A percentile compares a stretch with the other conserved stretches of the same genome.
Conservation (phyloP, 1,139 yeast genomes). For the Saccharomyces uvarum region DNA sequence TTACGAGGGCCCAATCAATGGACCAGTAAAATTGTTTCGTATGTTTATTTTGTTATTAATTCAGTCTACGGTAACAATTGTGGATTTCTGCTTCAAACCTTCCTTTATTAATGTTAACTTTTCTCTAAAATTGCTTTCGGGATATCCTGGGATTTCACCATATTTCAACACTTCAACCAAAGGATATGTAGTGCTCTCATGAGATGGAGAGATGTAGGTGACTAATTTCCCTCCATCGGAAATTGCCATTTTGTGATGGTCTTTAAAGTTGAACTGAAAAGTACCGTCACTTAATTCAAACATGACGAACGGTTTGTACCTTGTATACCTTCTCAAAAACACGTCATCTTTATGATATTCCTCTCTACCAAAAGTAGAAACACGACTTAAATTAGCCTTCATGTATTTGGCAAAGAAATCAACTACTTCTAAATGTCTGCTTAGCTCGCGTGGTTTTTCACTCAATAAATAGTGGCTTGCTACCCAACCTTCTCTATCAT, state of each 20-base stretch:
- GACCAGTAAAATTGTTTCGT: background rate
- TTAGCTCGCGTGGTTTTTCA: conserved; percentile 53
- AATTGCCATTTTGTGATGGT: conserved; percentile 81
- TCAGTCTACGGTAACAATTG: conserved; percentile 24
- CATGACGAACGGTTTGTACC: conserved; percentile 76
- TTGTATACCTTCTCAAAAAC: conserved; percentile 71
- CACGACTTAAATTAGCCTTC: conserved; percentile 73
- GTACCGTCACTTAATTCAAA: conserved; percentile 90
- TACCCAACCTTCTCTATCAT: conserved; percentile 63
- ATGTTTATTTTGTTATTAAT: background rate
- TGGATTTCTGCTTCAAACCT: conserved; percentile 31
- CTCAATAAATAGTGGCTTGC: conserved; percentile 53
- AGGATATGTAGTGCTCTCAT: conserved; percentile 64
- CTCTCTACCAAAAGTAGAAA: conserved; percentile 44
- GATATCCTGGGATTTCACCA: conserved; percentile 57
- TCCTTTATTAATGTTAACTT: conserved; percentile 33
- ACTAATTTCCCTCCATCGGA: conserved; percentile 69
- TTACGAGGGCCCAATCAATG: background rate
- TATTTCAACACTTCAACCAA: conserved; percentile 52
- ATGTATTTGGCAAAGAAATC: conserved; percentile 78
- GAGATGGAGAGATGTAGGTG: conserved; percentile 74
- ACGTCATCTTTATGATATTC: conserved; percentile 49
- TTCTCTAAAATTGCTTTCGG: conserved; percentile 44
- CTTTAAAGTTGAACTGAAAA: conserved; percentile 89
- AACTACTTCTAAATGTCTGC: conserved; percentile 71